These are phyloP conservation scores for Boletellus deceptivus DNA, from an alignment of 1,284 basidiomycete genomes.

Conservation along the genomic window DNA sequence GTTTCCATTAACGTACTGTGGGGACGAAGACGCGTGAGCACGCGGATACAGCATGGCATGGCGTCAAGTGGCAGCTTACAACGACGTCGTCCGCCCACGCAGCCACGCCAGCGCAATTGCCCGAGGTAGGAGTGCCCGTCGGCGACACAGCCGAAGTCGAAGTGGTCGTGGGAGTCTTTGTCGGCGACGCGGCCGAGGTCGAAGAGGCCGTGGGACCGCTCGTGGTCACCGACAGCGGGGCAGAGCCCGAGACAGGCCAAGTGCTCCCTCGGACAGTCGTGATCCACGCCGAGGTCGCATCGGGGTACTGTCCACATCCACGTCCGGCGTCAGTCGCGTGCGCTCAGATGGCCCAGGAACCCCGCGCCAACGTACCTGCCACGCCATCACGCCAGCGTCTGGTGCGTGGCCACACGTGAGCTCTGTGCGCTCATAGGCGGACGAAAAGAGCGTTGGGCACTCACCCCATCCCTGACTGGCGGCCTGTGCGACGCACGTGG, in stretches of 20 bases:
- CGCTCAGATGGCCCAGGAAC: not conserved
- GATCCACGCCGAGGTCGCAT: conserved; percentile 25
- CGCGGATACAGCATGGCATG: not conserved
- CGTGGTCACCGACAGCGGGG: conserved; percentile 1
- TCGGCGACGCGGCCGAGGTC: conserved; percentile 5
- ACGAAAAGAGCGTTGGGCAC: conserved; percentile 18
- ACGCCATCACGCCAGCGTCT: conserved; percentile 54
- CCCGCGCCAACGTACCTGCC: conserved; percentile 27
- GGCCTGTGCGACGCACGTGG: conserved; percentile 53
- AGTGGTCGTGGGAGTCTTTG: not conserved
- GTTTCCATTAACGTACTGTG: conserved; percentile 22
- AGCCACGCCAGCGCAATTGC: conserved; percentile 21
- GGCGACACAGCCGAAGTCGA: not conserved
- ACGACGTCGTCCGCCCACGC: conserved; percentile 19
- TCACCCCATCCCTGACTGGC: conserved; percentile 55
- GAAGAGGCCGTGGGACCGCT: too few species aligned
- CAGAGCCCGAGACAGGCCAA: conserved; percentile 15
- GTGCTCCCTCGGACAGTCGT: conserved; percentile 25
- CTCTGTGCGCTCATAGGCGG: not conserved
- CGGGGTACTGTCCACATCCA: conserved; percentile 28
- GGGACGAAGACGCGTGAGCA: not conserved
- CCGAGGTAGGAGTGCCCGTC: conserved; percentile 4
- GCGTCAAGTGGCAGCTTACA: conserved; percentile 11
- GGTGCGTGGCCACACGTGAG: not conserved
- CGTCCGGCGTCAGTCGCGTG: not conserved